Conservation (phyloP, 331 rosid genomes). For the Acacia concinna region DNA sequence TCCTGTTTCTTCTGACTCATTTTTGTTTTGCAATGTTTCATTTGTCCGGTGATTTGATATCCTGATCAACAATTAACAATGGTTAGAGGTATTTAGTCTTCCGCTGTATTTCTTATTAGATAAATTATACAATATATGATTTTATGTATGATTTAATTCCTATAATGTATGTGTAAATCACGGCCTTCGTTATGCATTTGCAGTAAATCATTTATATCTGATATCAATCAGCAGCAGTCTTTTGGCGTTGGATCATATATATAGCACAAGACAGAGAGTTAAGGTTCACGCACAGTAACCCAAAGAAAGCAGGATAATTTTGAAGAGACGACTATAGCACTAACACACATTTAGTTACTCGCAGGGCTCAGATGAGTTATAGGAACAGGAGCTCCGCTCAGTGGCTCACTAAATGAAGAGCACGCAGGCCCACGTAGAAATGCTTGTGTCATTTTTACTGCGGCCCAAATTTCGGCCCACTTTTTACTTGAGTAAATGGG, state of each 20-base stretch:
- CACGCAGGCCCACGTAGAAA: not conserved
- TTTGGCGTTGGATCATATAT: not conserved
- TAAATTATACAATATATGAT: no score
- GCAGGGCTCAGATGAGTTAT: not conserved
- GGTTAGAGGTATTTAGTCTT: no score
- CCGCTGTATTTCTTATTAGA: no score
- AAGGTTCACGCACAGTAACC: not conserved
- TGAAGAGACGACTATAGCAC: not conserved
- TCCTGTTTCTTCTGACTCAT: no score
- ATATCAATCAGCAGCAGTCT: not conserved
- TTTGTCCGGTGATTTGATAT: no score
- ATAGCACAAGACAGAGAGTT: not conserved
- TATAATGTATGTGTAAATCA: no score
- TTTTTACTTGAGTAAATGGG: not conserved
- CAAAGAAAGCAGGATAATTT: not conserved
- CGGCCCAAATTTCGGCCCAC: not conserved
- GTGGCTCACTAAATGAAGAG: not conserved
- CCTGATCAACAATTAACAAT: no score
- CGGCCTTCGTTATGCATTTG: no score
- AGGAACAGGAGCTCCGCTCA: not conserved
- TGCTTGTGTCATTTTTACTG: not conserved
- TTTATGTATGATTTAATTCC: no score
- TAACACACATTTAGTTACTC: not conserved
- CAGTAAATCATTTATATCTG: no score
- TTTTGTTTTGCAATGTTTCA: no score